Evolutionary conservation across 768 basidiomycete genomes (phyloP), one percentile per base, ranked within the genome.

Genomic region (Lactarius sanguifluus): DNA sequence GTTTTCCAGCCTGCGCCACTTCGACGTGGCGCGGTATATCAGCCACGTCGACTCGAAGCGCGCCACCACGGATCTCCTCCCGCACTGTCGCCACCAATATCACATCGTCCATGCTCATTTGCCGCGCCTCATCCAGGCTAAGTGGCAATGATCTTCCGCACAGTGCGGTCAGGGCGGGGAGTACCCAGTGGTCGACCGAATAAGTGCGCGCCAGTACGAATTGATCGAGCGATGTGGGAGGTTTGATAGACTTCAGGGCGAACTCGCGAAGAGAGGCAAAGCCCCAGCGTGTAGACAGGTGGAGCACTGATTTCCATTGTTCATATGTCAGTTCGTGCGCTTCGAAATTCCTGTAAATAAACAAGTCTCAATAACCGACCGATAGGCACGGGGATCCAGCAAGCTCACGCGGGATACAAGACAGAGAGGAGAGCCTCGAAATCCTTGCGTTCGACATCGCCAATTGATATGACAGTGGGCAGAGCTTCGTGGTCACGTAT

Each of bases 271-370:
- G 75, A 61, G 59, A 69, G 57, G 69, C 73, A 64, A 69, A 76
- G 61, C 59, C 75, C 78, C 41, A 80, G 57, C 15, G 74, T 58
- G 72, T 68, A 18, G 74, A 70, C 47, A 73, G 61, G 45, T 70
- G 63, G 32, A 76, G 69, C 18, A 76, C 71, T 28, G 75, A 72
- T 7, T 69, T 65, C 73, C 76, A 76, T 23, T 71, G 64, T 18
- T 71, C 70, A 18, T 64, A 71, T 15, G 58, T 36, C 16, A 65
- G 32, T 10, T 64, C 64, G 5, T 28, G 38, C 20, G 34, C 50
- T 18, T 61, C 38, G n/a, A 65, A 69, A 15, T 65, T 32, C 2
- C 36, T 36, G 36, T 36, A 12, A 12, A 36, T 36, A 36, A 36
- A 0, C 36, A 36, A 36, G 36, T 36, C 10, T 36, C 36, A 36